Conservation (phyloP, 2,329 filamentous ascomycete genomes). For the Sporothrix pseudoabietina region DNA sequence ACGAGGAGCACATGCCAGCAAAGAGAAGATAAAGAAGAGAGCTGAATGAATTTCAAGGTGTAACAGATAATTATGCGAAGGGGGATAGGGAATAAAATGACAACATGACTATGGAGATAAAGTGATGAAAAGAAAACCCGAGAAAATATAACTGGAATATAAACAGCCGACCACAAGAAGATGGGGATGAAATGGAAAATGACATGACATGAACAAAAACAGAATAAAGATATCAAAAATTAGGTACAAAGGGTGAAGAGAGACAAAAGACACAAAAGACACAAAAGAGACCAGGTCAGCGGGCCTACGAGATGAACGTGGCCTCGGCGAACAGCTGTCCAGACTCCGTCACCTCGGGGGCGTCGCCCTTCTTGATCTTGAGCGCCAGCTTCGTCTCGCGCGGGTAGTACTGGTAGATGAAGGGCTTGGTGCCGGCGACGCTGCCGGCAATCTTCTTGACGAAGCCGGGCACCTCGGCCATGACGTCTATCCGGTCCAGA, state of each 20-base stretch:
- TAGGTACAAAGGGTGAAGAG: not conserved
- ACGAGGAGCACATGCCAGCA: not conserved
- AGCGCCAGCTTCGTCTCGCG: constrained; percentile 65
- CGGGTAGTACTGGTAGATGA: constrained; percentile 91
- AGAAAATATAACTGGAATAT: constrained; percentile 2
- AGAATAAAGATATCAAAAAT: not conserved
- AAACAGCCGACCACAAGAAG: not conserved
- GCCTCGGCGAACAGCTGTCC: constrained; percentile 84
- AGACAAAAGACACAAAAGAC: not conserved
- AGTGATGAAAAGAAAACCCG: not conserved
- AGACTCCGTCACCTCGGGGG: constrained; percentile 72
- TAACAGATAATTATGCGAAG: not conserved
- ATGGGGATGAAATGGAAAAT: not conserved
- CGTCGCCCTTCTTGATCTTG: constrained; percentile 82
- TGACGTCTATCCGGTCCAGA: constrained; percentile 86
- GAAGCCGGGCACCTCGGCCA: constrained; percentile 94
- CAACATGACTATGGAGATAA: not conserved
- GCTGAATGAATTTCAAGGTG: not conserved
- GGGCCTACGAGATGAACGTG: constrained; percentile 80
- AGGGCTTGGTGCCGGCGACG: constrained; percentile 89
- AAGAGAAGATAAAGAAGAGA: not conserved
- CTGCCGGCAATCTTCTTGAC: constrained; percentile 90
- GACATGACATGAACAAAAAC: not conserved
- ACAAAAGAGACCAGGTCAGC: not conserved
- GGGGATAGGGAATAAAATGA: not conserved